Evolutionary conservation across 2,329 filamentous ascomycete species (phyloP).

Genomic region (Blastomyces percursus): DNA sequence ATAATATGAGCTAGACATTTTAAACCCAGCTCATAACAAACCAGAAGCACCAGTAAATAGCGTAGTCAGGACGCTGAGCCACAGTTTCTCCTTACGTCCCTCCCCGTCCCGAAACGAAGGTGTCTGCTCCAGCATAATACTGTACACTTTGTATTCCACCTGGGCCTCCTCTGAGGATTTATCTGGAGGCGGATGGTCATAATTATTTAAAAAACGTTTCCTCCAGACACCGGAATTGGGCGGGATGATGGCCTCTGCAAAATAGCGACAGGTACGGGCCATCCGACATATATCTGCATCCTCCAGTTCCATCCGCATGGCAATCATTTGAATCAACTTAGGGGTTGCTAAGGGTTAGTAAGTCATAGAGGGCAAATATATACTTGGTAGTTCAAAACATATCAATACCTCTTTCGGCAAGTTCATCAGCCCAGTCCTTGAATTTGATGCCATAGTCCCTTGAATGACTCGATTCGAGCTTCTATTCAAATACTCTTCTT

Average conservation of each 20-base stretch:
- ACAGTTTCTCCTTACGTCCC: constrained; percentile 19
- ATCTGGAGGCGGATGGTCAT: constrained; percentile 21
- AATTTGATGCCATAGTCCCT: not conserved
- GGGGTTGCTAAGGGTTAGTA: not conserved
- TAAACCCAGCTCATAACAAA: not conserved
- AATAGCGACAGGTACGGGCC: constrained; percentile 18
- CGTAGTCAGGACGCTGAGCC: constrained; percentile 23
- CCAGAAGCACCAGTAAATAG: constrained; percentile 16
- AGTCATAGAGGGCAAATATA: not conserved
- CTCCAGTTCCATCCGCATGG: constrained; percentile 16
- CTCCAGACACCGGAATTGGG: constrained; percentile 26
- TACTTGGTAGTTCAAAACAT: not conserved
- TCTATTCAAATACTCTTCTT: not conserved
- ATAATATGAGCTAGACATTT: not conserved
- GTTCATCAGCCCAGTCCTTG: not conserved
- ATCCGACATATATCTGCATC: constrained; percentile 27
- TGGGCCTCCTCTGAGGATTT: constrained; percentile 19
- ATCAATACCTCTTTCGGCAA: constrained; percentile 7
- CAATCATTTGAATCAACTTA: constrained; percentile 26
- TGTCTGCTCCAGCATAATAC: constrained; percentile 22
- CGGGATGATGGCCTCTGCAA: constrained; percentile 20
- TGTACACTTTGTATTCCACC: constrained; percentile 27
- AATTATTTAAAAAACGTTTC: constrained; percentile 23
- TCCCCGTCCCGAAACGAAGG: constrained; percentile 22
- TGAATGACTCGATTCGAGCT: not conserved